Evolutionary conservation across 352 stramenopile genomes (phyloP), one percentile per base, ranked within the genome.

Genomic region (Pythium aristosporum): DNA sequence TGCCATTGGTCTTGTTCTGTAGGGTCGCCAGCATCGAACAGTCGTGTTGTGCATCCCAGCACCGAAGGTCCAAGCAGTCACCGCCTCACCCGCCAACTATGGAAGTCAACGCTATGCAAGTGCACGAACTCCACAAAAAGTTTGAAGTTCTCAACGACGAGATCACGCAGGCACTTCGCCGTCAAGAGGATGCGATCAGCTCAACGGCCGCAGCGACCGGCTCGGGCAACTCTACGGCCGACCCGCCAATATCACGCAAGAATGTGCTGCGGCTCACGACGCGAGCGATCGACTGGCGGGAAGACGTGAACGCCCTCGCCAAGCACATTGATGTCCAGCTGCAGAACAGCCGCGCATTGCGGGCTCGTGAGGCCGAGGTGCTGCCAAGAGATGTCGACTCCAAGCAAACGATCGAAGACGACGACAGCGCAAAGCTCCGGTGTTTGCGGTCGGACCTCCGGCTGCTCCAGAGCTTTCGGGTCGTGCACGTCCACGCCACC

Each of bases 301-400:
- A 86, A 10, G 82, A 92, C 47, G 82, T 91, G 46, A 79, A 75
- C 21, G 79, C 77, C 37, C 60, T 94, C 25, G 73, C 82, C 12
- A 91, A 87, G 58, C 78, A 91, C 55, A 92, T 92, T 36, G 80
- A 89, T 9, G 32, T 83, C 5, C 85, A 94, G 60, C 55, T 94
- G 18, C 74, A 92, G 47, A 69, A 87, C 52, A 91, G 83, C 62
- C 82, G 85, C 6, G 72, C 77, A 0, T 62, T 94, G 52, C 79
- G 83, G 2, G 71, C 69, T 1, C 76, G 84, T 21, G 80, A 91
- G 44, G 75, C 81, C 11, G 69, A 88, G 30, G 75, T 77, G 9
- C 58, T 92, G 15, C 73, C 72, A 4, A 69, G 57, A 0, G 60
- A 68, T 32, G 60, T 49, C 23, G 65, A 68, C 16, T 57, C 36